These are phyloP conservation scores for Starmerella asiatica DNA, from an alignment of 805 yeast genomes.

Conservation along the genomic window DNA sequence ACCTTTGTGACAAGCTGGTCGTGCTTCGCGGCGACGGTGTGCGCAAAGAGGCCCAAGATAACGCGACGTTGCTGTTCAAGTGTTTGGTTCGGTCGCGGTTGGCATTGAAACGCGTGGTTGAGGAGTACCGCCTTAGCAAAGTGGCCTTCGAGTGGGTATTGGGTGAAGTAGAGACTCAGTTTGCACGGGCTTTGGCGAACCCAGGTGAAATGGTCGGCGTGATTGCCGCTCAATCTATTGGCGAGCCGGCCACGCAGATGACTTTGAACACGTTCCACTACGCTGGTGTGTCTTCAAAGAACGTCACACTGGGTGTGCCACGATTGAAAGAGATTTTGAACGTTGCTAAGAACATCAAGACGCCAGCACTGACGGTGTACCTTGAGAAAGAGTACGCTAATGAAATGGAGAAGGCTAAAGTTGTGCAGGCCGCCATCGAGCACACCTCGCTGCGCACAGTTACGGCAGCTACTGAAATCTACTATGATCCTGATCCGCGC, in stretches of 20 bases:
- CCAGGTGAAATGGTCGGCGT: constrained; percentile 99
- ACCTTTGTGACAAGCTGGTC: constrained; percentile 53
- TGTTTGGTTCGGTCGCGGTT: constrained; percentile 85
- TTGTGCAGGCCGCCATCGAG: constrained; percentile 90
- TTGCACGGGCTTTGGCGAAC: constrained; percentile 78
- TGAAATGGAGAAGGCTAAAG: constrained; percentile 88
- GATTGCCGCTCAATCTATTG: constrained; percentile 92
- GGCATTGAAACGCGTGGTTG: constrained; percentile 79
- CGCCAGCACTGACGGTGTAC: constrained; percentile 98
- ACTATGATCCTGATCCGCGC: constrained; percentile 96
- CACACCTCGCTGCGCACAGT: constrained; percentile 91
- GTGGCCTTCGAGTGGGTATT: constrained; percentile 91
- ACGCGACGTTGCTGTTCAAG: constrained; percentile 82
- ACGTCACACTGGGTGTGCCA: constrained; percentile 93
- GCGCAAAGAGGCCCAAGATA: constrained; percentile 72
- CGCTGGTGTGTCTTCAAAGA: constrained; percentile 95
- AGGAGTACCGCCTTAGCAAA: constrained; percentile 73
- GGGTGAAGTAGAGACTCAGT: constrained; percentile 88
- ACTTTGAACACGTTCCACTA: constrained; percentile 94
- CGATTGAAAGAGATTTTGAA: constrained; percentile 95
- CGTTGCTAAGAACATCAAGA: constrained; percentile 95
- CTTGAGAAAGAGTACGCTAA: constrained; percentile 64
- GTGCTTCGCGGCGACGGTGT: constrained; percentile 67
- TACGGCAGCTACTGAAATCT: constrained; percentile 93
- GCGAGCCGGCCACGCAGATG: constrained; percentile 98